Evolutionary conservation across 108 stramenopile species (phyloP).

Genomic region (Parmales sp.): DNA sequence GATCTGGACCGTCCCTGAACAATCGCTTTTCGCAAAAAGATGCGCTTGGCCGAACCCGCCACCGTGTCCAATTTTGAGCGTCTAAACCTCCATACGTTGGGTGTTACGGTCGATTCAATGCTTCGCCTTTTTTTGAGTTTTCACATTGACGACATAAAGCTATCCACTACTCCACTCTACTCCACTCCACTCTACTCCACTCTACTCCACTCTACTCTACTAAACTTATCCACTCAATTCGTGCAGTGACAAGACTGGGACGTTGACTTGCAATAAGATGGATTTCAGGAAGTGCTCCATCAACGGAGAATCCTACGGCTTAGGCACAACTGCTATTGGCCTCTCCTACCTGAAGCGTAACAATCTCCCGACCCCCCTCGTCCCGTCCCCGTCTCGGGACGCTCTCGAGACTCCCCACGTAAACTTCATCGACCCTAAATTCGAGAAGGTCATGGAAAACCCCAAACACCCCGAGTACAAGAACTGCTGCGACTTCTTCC

Average conservation of each 20-base stretch:
- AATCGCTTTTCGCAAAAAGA: too few species aligned
- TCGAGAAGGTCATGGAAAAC: background rate
- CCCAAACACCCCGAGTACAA: slow-evolving; percentile 1
- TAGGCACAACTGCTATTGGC: slow-evolving; percentile 4
- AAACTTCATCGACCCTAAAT: slow-evolving; percentile 6
- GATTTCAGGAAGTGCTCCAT: slow-evolving; percentile 35
- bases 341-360: slow-evolving; percentile 3
- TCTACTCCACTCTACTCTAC: too few species aligned
- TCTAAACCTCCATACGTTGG: too few species aligned
- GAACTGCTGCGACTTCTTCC: slow-evolving; percentile 9
- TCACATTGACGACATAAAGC: too few species aligned
- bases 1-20: too few species aligned
- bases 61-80: too few species aligned
- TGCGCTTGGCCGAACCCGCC: too few species aligned
- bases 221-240: too few species aligned
- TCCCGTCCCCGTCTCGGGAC: background rate
- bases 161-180: too few species aligned
- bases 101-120: too few species aligned
- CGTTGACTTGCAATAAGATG: slow-evolving; percentile 54
- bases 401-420: background rate
- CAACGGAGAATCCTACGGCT: slow-evolving; percentile 11
- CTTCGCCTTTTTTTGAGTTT: too few species aligned
- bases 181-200: too few species aligned
- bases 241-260: slow-evolving; percentile 34
- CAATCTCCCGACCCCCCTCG: background rate